phyloP scores from a whole-genome alignment of 2,329 filamentous ascomycete species.

The Pseudocercospora pini-densiflorae region DNA sequence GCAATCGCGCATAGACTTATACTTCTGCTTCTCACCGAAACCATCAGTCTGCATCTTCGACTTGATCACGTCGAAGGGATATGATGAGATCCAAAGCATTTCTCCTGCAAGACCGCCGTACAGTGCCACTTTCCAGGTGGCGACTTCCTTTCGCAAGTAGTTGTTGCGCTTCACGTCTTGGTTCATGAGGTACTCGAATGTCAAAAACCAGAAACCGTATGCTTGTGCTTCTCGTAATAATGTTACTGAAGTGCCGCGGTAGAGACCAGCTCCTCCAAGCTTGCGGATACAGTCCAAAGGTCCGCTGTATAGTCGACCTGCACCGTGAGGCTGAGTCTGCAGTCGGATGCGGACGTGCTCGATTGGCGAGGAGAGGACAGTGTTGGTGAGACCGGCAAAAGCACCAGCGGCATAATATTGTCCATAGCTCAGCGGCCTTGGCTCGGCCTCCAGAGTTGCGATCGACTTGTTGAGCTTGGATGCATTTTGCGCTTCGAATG shows the following conservation, averaged over 20 bases:
- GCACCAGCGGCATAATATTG: conserved; percentile 93
- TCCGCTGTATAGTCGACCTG: conserved; percentile 75
- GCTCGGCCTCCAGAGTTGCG: conserved; percentile 34
- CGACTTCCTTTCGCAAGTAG: conserved; percentile 75
- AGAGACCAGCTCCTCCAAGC: conserved; percentile 75
- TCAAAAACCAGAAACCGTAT: conserved; percentile 93
- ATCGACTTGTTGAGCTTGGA: conserved; percentile 38
- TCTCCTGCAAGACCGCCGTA: conserved; percentile 96
- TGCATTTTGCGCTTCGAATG: conserved; percentile 76
- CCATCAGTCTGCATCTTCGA: conserved; percentile 99
- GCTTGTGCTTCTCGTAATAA: conserved; percentile 87
- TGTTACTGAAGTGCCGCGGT: conserved; percentile 86
- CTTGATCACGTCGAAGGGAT: conserved; percentile 97
- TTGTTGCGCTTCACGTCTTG: conserved; percentile 78
- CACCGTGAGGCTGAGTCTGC: conserved; percentile 93
- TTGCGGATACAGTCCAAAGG: conserved; percentile 91
- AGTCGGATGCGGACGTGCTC: conserved; percentile 96
- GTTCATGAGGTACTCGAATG: conserved; percentile 98
- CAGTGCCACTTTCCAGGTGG: conserved; percentile 81
- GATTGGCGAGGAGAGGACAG: conserved; percentile 84
- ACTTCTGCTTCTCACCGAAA: conserved; percentile 74
- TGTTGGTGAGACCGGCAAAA: conserved; percentile 91
- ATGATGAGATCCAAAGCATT: conserved; percentile 88
- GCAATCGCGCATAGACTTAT: conserved; percentile 83
- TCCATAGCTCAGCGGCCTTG: conserved; percentile 67